A percentile compares a stretch with the other conserved stretches of the same genome.
Conservation (phyloP, 2,329 filamentous ascomycete species). For the Mycosphaerella sp. region DNA sequence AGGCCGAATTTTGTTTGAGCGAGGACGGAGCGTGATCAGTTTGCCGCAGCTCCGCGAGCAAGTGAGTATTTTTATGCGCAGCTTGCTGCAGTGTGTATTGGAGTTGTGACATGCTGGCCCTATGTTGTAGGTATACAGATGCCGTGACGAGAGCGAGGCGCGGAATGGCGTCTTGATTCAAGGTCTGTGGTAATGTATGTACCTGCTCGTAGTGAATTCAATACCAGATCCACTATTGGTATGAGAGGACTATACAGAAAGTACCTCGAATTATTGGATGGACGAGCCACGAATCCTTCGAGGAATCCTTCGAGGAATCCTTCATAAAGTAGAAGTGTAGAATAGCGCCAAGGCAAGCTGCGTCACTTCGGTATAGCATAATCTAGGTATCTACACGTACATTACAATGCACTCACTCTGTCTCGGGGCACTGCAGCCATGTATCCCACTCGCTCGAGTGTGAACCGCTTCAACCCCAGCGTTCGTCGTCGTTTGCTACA, state of each 20-base stretch:
- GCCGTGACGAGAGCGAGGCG: background rate
- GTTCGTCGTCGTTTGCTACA: conserved; percentile 24
- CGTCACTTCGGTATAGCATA: conserved; percentile 3
- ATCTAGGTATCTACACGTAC: background rate
- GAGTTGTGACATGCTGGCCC: conserved; percentile 17
- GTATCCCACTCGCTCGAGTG: background rate
- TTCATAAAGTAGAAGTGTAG: background rate
- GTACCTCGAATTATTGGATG: background rate
- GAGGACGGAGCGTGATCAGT: conserved; percentile 46
- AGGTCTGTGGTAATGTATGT: background rate
- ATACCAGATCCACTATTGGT: background rate
- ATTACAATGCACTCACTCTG: background rate
- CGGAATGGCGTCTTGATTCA: conserved; percentile 1
- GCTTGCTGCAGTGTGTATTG: conserved; percentile 16
- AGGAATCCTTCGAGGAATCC: conserved; percentile 2
- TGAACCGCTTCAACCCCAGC: conserved; percentile 14
- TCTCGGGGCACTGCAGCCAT: background rate
- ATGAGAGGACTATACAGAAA: conserved; percentile 3
- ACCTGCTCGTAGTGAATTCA: conserved; percentile 7
- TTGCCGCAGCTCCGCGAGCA: conserved; percentile 44
- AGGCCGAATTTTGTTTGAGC: conserved; percentile 42
- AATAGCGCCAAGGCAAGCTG: conserved; percentile 1
- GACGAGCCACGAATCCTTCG: background rate
- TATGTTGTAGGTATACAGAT: background rate
- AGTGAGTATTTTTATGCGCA: conserved; percentile 29